Evolutionary conservation across 2,329 filamentous ascomycete genomes (phyloP), one percentile per base, ranked within the genome.

Genomic region (Cladosporium halotolerans): DNA sequence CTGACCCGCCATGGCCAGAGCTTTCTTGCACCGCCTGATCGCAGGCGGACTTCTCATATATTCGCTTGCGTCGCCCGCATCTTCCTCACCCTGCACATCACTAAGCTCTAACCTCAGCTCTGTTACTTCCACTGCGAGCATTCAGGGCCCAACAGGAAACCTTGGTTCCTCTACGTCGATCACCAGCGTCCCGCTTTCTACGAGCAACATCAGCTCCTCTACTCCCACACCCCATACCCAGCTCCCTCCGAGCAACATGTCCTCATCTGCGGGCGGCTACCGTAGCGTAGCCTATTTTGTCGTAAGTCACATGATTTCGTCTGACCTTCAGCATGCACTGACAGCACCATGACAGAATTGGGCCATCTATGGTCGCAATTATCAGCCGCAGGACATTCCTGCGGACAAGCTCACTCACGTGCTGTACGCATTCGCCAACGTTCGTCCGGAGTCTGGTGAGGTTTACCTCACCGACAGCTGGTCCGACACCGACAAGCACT

Each of bases 371-470:
- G 89, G 77, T 38, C 83, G 91, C 52, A 86, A 91, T 63, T 86
- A 91, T 68, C 79, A 83, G 11, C 89, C 90, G 0, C 85, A 93
- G 65, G 82, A 95, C 66, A 79, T 96, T 10, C 87, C 87, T 0
- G 82, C 79, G 5, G 80, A 89, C 51, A 85, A 87, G 47, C 79
- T 96, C 42, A 96, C 91, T 0, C 92, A 97, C 65, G 73, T 96
- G 4, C 81, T 96, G 14, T 96, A 96, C 63, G 79, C 90, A 11
- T 96, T 96, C 71, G 91, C 88, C 64, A 93, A 96, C 67, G 82
- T 95, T 57, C 79, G 81, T 9, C 77, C 83, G 6, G 86, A 91
- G 2, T 82, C 79, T 33, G 91, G 91, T 51, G 88, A 93, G 72
- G 89, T 92, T 9, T 79, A 76, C 65, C 74, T 88, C 2, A 83